These are phyloP conservation scores for Magnaporthiopsis incrustans DNA, from an alignment of 2,329 filamentous ascomycete species.

Conservation along the genomic window DNA sequence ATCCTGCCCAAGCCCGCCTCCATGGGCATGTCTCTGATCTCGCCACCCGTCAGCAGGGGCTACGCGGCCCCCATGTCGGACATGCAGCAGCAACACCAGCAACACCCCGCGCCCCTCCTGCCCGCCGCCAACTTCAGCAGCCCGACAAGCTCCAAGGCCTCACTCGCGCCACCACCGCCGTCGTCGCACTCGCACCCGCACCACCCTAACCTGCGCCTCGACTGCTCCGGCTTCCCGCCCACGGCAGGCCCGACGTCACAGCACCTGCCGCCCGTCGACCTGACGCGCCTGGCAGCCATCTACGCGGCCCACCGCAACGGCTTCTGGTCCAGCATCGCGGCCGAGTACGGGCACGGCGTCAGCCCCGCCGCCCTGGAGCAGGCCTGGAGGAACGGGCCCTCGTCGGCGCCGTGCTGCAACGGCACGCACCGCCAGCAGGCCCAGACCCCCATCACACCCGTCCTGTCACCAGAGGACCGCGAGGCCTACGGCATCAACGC, in stretches of 20 bases:
- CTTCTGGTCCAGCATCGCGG: slow-evolving; percentile 67
- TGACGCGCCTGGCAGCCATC: slow-evolving; percentile 58
- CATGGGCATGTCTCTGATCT: slow-evolving; percentile 34
- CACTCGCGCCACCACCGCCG: slow-evolving; percentile 18
- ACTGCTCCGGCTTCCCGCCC: slow-evolving; percentile 42
- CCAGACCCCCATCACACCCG: slow-evolving; percentile 43
- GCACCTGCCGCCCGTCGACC: slow-evolving; percentile 43
- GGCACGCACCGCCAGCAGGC: slow-evolving; percentile 20
- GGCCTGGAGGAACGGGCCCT: slow-evolving; percentile 50
- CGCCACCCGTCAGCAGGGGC: slow-evolving; percentile 21
- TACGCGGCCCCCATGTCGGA: slow-evolving; percentile 34
- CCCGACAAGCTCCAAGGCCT: slow-evolving; percentile 28
- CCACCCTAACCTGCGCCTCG: slow-evolving; percentile 43
- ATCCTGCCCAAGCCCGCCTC: slow-evolving; percentile 59
- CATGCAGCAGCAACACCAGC: slow-evolving; percentile 22
- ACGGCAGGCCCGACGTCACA: slow-evolving; percentile 17
- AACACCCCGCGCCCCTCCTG: slow-evolving; percentile 37
- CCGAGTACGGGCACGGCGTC: slow-evolving; percentile 59
- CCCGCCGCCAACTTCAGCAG: slow-evolving; percentile 31
- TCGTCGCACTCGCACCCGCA: slow-evolving; percentile 18
- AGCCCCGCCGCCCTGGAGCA: slow-evolving; percentile 60
- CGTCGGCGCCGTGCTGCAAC: slow-evolving; percentile 21
- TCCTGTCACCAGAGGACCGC: slow-evolving; percentile 43
- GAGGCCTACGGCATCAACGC: slow-evolving; percentile 28
- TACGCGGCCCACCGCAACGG: slow-evolving; percentile 62